Evolutionary conservation across 371 early-diverging fungal genomes (phyloP), one percentile per base, ranked within the genome.

Genomic region (Neoconidiobolus thromboides): DNA sequence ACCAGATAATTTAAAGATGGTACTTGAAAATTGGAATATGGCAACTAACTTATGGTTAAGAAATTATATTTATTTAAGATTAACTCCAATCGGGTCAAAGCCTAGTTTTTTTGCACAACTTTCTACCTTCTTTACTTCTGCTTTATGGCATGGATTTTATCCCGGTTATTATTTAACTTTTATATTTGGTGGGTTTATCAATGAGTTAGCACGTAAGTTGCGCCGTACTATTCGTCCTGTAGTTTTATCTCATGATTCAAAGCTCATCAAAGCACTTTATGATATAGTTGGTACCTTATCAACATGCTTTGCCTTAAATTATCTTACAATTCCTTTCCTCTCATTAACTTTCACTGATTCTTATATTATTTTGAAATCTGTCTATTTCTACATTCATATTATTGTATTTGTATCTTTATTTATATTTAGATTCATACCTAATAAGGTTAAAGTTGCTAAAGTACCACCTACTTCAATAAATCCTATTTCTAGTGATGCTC

Each of bases 71-170:
- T 96, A 93, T 66, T 60, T 88, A 42, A 67, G 93, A 10, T 68
- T 91, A 14, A 70, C 72, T 4, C 61, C 66, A 1, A 68, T 70
- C 0, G 80, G 77, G n/a, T 67, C 67, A 1, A 81, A 79, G 43
- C 72, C 81, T 3, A 69, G 70, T 10, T 68, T 71, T 0, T 61
- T 73, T 1, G 71, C 86, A 5, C 74, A 82, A 1, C 60, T 81
- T 49, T 61, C 73, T 40, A 93, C 93, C 2, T 91, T 89, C 66
- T 69, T 73, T 39, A 71, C 81, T 1, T 88, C 89, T 40, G 87
- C 93, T 12, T 71, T 89, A 60, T 96, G 96, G 96, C 96, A 96
- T 64, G 94, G 94, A 39, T 93, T 96, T 72, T 83, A 87, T 64
- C 85, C 89, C 5, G 91, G 89, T 3, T 88, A 89, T 64, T 86